phyloP scores from a whole-genome alignment of 2,329 filamentous ascomycete genomes.

The Penicillium italicum region DNA sequence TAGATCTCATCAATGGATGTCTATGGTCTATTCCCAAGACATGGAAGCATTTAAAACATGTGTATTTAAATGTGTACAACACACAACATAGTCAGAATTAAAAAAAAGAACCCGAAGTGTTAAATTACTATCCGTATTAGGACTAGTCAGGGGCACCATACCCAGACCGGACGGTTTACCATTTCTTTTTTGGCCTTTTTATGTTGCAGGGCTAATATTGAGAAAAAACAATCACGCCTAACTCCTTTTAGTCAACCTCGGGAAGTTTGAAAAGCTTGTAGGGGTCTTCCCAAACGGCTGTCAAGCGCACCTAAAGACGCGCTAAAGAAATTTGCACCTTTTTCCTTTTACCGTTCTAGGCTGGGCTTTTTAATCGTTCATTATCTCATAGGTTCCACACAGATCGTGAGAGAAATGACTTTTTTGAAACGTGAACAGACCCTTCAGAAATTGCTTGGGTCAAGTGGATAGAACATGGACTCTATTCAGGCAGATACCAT shows the following conservation, averaged over 20 bases:
- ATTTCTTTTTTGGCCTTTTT: background rate
- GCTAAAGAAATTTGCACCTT: slow-evolving; percentile 7
- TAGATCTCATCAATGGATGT: background rate
- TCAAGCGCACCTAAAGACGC: slow-evolving; percentile 5
- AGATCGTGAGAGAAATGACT: no score
- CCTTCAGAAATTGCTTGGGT: background rate
- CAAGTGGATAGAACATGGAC: background rate
- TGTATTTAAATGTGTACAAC: background rate
- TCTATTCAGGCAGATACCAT: background rate
- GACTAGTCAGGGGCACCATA: slow-evolving; percentile 21
- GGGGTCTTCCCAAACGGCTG: slow-evolving; percentile 19
- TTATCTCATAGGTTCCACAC: slow-evolving; percentile 1
- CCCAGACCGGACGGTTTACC: background rate
- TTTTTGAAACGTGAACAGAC: background rate
- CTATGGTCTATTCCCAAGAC: background rate
- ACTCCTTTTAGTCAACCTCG: background rate
- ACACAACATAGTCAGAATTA: no score
- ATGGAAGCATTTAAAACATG: background rate
- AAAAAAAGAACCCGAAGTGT: background rate
- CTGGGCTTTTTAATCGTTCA: background rate
- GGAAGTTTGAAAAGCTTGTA: slow-evolving; percentile 14
- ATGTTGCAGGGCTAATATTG: background rate
- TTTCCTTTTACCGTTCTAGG: slow-evolving; percentile 1
- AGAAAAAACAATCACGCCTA: background rate
- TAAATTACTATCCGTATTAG: slow-evolving; percentile 5